Conservation (phyloP, 805 yeast species). For the Myxozyma monticola region DNA sequence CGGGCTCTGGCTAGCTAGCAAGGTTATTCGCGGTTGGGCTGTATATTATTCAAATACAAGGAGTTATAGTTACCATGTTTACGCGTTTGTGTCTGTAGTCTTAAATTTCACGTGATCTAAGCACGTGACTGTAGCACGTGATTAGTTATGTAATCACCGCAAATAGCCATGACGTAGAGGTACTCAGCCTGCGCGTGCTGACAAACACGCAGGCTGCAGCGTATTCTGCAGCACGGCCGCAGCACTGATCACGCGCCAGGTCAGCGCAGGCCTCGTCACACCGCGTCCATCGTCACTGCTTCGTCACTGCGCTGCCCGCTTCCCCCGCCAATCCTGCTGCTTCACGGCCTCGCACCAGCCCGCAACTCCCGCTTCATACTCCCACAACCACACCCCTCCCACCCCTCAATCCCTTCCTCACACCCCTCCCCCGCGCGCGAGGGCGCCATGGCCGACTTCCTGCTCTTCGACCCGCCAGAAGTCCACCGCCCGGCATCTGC, state of each 20-base stretch:
- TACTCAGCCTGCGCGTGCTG: not conserved
- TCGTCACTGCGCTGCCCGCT: not conserved
- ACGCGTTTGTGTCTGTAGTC: not conserved
- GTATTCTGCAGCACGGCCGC: too few species aligned
- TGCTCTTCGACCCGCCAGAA: constrained; percentile 25
- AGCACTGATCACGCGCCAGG: too few species aligned
- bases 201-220: not conserved
- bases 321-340: not conserved
- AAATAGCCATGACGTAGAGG: too few species aligned
- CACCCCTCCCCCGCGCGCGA: not conserved
- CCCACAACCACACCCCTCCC: too few species aligned
- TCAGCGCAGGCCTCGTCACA: constrained; percentile 10
- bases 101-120: not conserved
- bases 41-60: constrained; percentile 12
- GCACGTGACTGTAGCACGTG: not conserved
- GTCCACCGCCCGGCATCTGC: constrained; percentile 23
- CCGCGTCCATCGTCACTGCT: not conserved
- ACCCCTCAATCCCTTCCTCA: too few species aligned
- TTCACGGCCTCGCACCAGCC: too few species aligned
- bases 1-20: constrained; percentile 1
- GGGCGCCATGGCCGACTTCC: constrained; percentile 25
- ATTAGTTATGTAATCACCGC: not conserved
- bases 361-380: not conserved
- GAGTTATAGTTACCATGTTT: not conserved
- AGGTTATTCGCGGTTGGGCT: too few species aligned